These are phyloP conservation scores for Earliella scabrosa DNA, from an alignment of 1,284 basidiomycete species.

Conservation along the genomic window DNA sequence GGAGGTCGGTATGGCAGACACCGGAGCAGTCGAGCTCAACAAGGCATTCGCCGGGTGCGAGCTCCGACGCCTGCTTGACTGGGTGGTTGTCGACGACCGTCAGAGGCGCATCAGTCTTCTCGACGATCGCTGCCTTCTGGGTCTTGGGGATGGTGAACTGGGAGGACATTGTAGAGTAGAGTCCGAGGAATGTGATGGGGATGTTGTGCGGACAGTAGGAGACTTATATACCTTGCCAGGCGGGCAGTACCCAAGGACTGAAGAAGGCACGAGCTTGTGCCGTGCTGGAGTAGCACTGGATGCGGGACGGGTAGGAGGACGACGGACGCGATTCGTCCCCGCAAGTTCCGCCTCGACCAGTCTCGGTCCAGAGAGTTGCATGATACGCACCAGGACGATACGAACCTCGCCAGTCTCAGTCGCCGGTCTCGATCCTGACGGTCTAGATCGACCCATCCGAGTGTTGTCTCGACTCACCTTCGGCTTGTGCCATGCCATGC, in stretches of 20 bases:
- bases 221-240: slow-evolving; percentile 13
- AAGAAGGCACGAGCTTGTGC: background rate
- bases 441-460: too few relatives aligned
- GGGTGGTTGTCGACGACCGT: slow-evolving; percentile 53
- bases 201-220: background rate
- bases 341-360: background rate
- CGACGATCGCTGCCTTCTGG: slow-evolving; percentile 68
- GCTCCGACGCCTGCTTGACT: slow-evolving; percentile 67
- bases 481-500: too few relatives aligned
- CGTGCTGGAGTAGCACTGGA: background rate
- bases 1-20: slow-evolving; percentile 83
- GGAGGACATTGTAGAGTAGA: slow-evolving; percentile 23
- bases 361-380: too few relatives aligned
- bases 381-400: too few relatives aligned
- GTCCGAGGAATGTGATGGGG: slow-evolving; percentile 9
- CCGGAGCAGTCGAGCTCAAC: slow-evolving; percentile 80
- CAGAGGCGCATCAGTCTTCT: slow-evolving; percentile 46
- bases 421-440: too few relatives aligned
- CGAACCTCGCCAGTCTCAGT: too few relatives aligned
- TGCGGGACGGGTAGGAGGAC: background rate
- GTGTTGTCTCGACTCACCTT: too few relatives aligned
- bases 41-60: slow-evolving; percentile 82
- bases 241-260: background rate
- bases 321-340: background rate
- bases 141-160: slow-evolving; percentile 56